Conservation (phyloP, 352 stramenopile genomes). For the Phytophthora kernoviae region DNA sequence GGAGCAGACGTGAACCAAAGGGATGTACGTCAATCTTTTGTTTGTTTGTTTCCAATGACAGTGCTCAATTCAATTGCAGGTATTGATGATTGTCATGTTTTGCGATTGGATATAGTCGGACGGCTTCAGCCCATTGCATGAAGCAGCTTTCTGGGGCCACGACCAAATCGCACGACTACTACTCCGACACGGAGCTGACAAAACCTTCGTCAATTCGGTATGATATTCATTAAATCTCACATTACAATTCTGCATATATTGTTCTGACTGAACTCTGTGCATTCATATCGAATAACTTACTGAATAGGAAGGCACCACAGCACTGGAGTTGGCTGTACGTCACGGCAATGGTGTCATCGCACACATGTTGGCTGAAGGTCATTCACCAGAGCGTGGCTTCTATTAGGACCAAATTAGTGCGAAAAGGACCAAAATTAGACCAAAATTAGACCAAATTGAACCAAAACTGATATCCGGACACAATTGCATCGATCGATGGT, state of each 20-base stretch:
- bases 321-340: constrained; percentile 66
- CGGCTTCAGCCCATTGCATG: constrained; percentile 70
- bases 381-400: constrained; percentile 58
- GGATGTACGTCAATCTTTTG: constrained; percentile 37
- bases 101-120: constrained; percentile 57
- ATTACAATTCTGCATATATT: constrained; percentile 4
- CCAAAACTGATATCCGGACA: neutral
- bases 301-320: constrained; percentile 63
- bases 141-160: constrained; percentile 65
- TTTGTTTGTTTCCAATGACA: neutral
- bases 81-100: neutral
- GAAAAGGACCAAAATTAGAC: neutral
- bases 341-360: constrained; percentile 66
- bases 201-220: constrained; percentile 60
- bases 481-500: constrained; percentile 9
- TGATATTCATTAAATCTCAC: neutral
- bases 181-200: constrained; percentile 57
- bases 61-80: neutral
- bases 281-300: neutral
- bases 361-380: constrained; percentile 63
- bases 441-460: neutral
- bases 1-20: constrained; percentile 66
- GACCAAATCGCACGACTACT: constrained; percentile 67
- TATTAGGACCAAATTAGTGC: constrained; percentile 37
- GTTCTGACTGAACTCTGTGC: too few relatives aligned